phyloP scores from a whole-genome alignment of 257 asterid species.

The Pogostemon cablin region DNA sequence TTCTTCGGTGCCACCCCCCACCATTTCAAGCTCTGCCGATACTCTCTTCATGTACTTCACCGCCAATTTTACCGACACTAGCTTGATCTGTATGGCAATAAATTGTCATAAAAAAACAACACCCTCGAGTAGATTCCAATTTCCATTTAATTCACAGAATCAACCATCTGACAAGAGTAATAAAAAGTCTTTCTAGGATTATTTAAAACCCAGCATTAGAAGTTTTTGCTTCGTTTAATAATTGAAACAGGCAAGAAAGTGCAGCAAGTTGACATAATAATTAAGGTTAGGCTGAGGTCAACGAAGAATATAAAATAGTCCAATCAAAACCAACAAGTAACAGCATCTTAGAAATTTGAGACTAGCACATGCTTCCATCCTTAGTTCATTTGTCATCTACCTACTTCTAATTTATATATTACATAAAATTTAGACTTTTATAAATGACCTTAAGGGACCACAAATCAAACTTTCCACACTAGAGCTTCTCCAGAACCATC shows the following conservation, averaged over 20 bases:
- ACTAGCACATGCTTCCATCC: constrained; percentile 44
- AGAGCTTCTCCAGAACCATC: constrained; percentile 27
- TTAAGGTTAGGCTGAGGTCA: constrained; percentile 35
- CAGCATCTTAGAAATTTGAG: constrained; percentile 33
- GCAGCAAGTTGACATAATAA: constrained; percentile 23
- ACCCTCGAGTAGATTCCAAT: no score
- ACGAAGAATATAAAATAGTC: constrained; percentile 33
- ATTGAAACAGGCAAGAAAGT: constrained; percentile 27
- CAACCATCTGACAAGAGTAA: neutral
- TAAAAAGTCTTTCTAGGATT: constrained; percentile 19
- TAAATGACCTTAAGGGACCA: constrained; percentile 42
- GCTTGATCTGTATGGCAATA: constrained; percentile 53
- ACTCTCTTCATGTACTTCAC: constrained; percentile 73
- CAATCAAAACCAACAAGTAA: constrained; percentile 32
- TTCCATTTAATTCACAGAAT: no score
- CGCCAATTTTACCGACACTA: constrained; percentile 67
- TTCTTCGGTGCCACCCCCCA: constrained; percentile 58
- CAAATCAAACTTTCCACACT: constrained; percentile 27
- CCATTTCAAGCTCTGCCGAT: constrained; percentile 60
- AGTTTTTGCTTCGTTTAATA: neutral
- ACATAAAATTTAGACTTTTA: constrained; percentile 31
- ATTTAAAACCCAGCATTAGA: constrained; percentile 21
- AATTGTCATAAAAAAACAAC: no score
- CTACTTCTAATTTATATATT: constrained; percentile 26
- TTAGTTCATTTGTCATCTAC: constrained; percentile 39